These are phyloP conservation scores for Erigeron canadensis DNA, from an alignment of 129 eudicot species.

Conservation along the genomic window DNA sequence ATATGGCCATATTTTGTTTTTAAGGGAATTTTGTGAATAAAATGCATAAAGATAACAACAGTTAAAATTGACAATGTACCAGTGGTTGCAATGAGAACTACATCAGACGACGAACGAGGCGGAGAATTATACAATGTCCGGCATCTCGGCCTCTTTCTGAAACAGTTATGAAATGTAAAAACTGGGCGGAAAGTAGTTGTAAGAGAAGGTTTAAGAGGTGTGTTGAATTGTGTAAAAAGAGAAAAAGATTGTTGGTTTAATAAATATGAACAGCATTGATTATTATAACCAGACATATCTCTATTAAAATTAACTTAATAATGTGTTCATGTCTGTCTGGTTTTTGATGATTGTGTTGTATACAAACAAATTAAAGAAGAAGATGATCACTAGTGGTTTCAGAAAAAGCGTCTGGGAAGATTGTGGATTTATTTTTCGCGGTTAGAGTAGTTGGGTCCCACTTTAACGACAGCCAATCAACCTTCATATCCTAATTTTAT, in stretches of 20 bases:
- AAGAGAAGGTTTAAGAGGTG: conserved; percentile 37
- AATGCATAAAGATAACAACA: not conserved
- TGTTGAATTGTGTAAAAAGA: conserved; percentile 27
- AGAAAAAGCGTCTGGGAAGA: conserved; percentile 9
- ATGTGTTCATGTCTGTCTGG: conserved; percentile 18
- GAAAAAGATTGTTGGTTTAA: conserved; percentile 36
- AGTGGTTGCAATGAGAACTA: conserved; percentile 57
- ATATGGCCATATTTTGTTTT: no score
- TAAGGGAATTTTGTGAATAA: no score
- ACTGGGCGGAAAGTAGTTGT: conserved; percentile 22
- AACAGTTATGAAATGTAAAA: conserved; percentile 20
- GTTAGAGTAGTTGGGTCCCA: conserved; percentile 37
- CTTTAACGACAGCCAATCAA: conserved; percentile 30
- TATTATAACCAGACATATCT: conserved; percentile 65
- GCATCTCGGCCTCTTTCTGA: conserved; percentile 21
- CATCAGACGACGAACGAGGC: conserved; percentile 35
- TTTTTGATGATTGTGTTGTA: conserved; percentile 24
- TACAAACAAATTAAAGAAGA: not conserved
- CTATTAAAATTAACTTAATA: not conserved
- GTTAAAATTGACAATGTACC: conserved; percentile 37
- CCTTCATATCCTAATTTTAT: not conserved
- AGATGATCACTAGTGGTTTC: conserved; percentile 1
- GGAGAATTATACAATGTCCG: conserved; percentile 16
- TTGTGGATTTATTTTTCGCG: conserved; percentile 31
- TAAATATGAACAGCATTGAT: conserved; percentile 33